phyloP scores from a whole-genome alignment of 208 protist species.

The Entamoeba histolytica region DNA sequence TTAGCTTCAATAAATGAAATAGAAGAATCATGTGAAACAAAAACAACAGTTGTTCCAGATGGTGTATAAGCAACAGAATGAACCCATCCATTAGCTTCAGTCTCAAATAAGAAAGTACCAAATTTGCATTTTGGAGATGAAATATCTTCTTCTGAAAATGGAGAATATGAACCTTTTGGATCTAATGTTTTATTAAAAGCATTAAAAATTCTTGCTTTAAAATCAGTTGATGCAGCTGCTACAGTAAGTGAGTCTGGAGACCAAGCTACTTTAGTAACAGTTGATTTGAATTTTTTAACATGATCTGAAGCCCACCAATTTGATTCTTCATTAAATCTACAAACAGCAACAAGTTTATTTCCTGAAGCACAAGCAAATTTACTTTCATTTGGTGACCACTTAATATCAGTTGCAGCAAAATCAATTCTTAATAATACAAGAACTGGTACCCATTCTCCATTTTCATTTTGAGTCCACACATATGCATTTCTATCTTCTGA shows the following conservation, averaged over 20 bases:
- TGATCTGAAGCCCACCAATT: neutral
- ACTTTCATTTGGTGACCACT: neutral
- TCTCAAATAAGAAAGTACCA: too few species aligned
- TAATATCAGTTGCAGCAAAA: neutral
- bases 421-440: neutral
- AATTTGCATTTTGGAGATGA: too few species aligned
- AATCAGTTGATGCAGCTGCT: neutral
- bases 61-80: too few species aligned
- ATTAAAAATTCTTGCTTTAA: too few species aligned
- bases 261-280: neutral
- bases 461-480: neutral
- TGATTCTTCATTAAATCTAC: neutral
- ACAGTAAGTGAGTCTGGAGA: neutral
- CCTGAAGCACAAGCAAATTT: neutral
- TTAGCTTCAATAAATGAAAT: too few species aligned
- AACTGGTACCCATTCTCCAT: neutral
- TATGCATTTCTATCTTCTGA: neutral
- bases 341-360: neutral
- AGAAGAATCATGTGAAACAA: too few species aligned
- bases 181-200: too few species aligned
- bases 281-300: neutral
- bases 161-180: too few species aligned
- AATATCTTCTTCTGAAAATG: too few species aligned
- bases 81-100: too few species aligned
- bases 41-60: too few species aligned